Evolutionary conservation across 2,329 filamentous ascomycete genomes (phyloP).

Genomic region (Podosphaera fusca): DNA sequence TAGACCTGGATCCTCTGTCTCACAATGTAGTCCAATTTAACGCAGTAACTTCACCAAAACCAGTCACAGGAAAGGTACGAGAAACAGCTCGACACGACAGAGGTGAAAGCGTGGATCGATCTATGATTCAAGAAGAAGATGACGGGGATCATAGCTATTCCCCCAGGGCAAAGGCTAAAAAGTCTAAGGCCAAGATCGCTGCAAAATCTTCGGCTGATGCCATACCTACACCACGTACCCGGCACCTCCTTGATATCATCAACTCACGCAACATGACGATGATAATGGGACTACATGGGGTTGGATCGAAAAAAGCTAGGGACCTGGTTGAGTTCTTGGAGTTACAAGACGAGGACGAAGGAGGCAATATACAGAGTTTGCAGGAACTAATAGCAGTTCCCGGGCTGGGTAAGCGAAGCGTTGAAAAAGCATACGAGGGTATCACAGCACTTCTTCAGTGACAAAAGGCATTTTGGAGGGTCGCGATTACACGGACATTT

Average conservation of each 20-base stretch:
- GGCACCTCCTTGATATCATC: constrained; percentile 16
- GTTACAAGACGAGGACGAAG: constrained; percentile 20
- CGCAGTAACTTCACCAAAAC: constrained; percentile 8
- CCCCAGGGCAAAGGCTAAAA: constrained; percentile 14
- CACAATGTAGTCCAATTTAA: not conserved
- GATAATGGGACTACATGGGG: constrained; percentile 44
- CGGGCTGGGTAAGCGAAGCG: constrained; percentile 31
- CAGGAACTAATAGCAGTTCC: constrained; percentile 29
- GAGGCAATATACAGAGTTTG: constrained; percentile 23
- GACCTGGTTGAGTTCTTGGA: constrained; percentile 35
- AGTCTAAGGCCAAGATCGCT: constrained; percentile 13
- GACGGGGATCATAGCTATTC: constrained; percentile 11
- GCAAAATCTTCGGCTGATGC: constrained; percentile 18
- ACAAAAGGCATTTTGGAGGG: not conserved
- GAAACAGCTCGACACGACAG: not conserved
- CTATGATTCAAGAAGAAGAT: constrained; percentile 18
- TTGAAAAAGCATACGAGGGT: constrained; percentile 27
- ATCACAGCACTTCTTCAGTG: constrained; percentile 11
- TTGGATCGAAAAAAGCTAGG: constrained; percentile 48
- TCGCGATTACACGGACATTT: not conserved
- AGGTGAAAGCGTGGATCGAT: constrained; percentile 17
- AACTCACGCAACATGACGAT: constrained; percentile 32
- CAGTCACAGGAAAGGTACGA: constrained; percentile 3
- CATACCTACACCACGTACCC: constrained; percentile 22
- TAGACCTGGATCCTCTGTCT: not conserved